Conservation (phyloP, 192 early-diverging fungal species). For the Umbelopsis vinacea region DNA sequence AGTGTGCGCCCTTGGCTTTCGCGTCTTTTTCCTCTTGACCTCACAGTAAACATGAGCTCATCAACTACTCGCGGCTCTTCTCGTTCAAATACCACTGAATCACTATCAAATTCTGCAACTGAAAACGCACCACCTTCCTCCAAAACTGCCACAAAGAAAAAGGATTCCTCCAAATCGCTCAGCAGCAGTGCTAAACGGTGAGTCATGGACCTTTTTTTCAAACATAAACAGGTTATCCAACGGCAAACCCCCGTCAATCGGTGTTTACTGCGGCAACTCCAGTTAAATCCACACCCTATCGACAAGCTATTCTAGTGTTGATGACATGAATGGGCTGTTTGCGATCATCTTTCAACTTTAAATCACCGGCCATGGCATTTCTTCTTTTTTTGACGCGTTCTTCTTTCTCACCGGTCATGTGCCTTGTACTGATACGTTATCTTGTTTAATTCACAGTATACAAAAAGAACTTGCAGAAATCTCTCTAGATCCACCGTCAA, state of each 20-base stretch:
- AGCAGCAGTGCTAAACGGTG: conserved; percentile 69
- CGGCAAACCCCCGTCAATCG: background rate
- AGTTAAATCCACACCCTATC: background rate
- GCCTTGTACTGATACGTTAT: conserved; percentile 14
- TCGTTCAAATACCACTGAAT: conserved; percentile 18
- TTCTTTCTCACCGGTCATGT: conserved; percentile 19
- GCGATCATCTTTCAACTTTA: background rate
- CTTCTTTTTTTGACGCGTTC: background rate
- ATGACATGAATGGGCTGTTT: no score
- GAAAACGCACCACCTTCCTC: conserved; percentile 11
- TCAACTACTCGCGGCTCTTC: conserved; percentile 20
- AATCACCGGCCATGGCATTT: background rate
- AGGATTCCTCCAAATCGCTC: conserved; percentile 36
- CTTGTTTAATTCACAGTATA: conserved; percentile 59
- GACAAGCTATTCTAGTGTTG: no score
- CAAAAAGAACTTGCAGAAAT: conserved; percentile 99
- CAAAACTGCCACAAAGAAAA: conserved; percentile 28
- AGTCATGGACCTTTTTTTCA: conserved; percentile 23
- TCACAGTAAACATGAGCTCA: conserved; percentile 14
- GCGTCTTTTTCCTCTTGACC: conserved; percentile 9
- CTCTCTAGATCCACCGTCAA: conserved; percentile 90
- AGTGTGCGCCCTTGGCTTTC: conserved; percentile 5
- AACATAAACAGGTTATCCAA: conserved; percentile 9
- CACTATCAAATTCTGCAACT: conserved; percentile 5
- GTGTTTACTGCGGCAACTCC: background rate